Evolutionary conservation across 805 yeast species (phyloP).

Genomic region (Monosporozyma aquatica): DNA sequence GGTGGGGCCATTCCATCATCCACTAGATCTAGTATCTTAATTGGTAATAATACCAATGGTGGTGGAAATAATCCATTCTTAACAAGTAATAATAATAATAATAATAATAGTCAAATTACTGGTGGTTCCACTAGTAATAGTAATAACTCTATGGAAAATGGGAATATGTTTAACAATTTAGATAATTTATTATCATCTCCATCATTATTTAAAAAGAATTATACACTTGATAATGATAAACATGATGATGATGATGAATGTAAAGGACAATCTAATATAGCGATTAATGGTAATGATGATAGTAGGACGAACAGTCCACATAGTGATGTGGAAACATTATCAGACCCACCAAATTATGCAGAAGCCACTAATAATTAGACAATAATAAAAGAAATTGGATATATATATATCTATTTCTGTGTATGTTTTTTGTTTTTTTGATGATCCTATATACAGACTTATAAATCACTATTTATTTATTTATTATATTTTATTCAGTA

Average conservation of each 20-base stretch:
- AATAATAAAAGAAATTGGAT: neutral
- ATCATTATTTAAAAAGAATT: conserved; percentile 7
- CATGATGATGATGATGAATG: too few relatives aligned
- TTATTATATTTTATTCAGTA: neutral
- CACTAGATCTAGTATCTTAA: neutral
- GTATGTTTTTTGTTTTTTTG: neutral
- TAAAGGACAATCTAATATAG: too few relatives aligned
- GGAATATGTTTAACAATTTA: conserved; percentile 13
- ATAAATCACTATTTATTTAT: too few relatives aligned
- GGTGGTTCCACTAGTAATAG: neutral
- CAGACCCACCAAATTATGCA: conserved; percentile 31
- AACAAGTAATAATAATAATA: neutral
- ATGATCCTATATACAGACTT: neutral
- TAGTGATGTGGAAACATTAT: conserved; percentile 3
- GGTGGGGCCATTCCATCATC: neutral
- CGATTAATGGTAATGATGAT: too few relatives aligned
- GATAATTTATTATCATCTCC: conserved; percentile 14
- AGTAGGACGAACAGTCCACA: too few relatives aligned
- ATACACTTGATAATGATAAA: neutral
- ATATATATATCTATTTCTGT: neutral
- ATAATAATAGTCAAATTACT: conserved; percentile 1
- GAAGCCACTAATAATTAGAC: conserved; percentile 6
- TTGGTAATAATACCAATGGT: neutral
- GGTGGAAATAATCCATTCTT: conserved; percentile 1
- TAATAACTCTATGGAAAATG: conserved; percentile 4